Evolutionary conservation across 495 filamentous ascomycete species (phyloP), one percentile per base, ranked within the genome.

Genomic region (Penicillium lividum): DNA sequence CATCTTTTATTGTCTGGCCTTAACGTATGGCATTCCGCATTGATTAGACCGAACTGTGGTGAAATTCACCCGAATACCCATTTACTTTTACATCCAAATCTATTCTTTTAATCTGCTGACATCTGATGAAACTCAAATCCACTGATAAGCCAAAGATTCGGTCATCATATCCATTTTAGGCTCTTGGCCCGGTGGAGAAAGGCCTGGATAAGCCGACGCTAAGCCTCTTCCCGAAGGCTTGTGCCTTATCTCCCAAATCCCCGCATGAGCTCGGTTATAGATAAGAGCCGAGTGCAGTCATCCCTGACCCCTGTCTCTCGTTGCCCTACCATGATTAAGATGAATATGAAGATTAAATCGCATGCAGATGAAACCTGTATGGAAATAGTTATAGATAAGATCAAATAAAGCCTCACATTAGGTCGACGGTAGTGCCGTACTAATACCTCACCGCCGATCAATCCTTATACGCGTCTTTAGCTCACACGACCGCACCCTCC

Each of bases 211-310:
- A 46, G 43, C 22, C 43, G 1, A 27, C 43, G 43, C 43, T 46
- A 46, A 46, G 18, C 43, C 16, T 46, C 25, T 46, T 46, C 18
- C 43, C 43, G 43, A 46, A 40, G 27, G 43, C 43, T 46, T 46
- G 13, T 27, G 25, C 25, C 43, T 46, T 46, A 46, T 46, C 43
- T 46, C 43, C 5, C 8, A 46, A 46, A 27, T 46, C 43, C 10
- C 43, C 43, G 43, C 43, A 46, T 46, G 5, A 25, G 18, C 18
- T 46, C 43, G 43, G 18, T 3, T 46, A 9, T 22, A 46, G 18
- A 46, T 46, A 25, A 46, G 33, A 36, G 31, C 31, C 10, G 33
- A 36, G 33, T 36, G 9, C 13, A 4, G 13, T 36, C 9, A 36
- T 11, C 33, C 3, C 22, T 22, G 2, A 22, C 31, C 9, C 7